Evolutionary conservation across 148 eudicot genomes (phyloP).

Genomic region (Rhododendron kiyosumense): DNA sequence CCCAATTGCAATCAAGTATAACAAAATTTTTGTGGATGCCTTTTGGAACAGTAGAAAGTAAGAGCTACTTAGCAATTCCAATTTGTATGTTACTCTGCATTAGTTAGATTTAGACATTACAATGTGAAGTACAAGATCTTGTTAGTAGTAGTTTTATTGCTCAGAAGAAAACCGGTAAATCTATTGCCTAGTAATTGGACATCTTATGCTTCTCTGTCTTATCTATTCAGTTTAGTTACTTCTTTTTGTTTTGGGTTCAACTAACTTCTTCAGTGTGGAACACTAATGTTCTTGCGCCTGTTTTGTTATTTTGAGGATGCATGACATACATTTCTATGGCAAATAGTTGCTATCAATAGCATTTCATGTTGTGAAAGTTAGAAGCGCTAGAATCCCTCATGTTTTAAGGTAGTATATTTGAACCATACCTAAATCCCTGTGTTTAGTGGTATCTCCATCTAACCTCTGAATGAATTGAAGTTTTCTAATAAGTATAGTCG

Average conservation of each 20-base stretch:
- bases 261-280: not conserved
- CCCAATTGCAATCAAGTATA: conserved; percentile 95
- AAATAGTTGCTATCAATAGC: not conserved
- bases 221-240: not conserved
- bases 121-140: not conserved
- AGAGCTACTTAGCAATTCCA: conserved; percentile 25
- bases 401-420: not conserved
- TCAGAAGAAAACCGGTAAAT: not conserved
- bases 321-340: not conserved
- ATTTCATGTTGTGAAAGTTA: not conserved
- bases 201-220: not conserved
- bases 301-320: not conserved
- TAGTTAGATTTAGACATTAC: not conserved
- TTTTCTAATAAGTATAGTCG: not conserved
- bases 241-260: not conserved
- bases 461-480: not conserved
- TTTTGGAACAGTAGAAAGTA: conserved; percentile 97
- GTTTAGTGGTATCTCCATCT: not conserved
- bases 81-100: not conserved
- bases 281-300: not conserved
- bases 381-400: not conserved
- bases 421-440: not conserved
- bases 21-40: conserved; percentile 94
- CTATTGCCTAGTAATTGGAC: not conserved
- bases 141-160: not conserved